Percentiles rank a stretch among this genome's conserved stretches.
Conservation (phyloP, 108 stramenopile species). For the Stephanodiscus minutulus region DNA sequence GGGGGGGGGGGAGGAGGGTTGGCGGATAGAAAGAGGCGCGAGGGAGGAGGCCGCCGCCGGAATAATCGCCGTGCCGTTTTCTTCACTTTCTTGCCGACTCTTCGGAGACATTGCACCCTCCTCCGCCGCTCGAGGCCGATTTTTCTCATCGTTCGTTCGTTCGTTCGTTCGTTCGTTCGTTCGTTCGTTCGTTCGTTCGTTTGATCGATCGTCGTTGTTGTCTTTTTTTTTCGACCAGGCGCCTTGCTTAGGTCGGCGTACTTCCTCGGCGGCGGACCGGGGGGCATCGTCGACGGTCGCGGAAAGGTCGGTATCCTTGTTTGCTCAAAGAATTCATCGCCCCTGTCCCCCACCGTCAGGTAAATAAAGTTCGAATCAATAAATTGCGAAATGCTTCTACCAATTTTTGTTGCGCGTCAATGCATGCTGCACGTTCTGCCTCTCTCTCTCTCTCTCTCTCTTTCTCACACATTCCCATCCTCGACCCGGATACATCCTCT, state of each 20-base stretch:
- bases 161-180: too few species aligned
- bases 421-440: too few species aligned
- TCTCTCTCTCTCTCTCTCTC: background rate
- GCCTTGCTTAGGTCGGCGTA: constrained; percentile 78
- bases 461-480: background rate
- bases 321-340: constrained; percentile 89
- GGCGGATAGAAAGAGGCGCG: too few species aligned
- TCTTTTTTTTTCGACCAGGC: too few species aligned
- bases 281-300: constrained; percentile 13
- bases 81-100: too few species aligned
- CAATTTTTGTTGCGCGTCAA: background rate
- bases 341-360: constrained; percentile 66
- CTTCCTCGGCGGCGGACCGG: constrained; percentile 72
- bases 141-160: background rate
- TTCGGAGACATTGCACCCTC: too few species aligned
- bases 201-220: background rate
- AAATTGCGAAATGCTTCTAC: background rate
- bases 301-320: constrained; percentile 66
- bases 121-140: too few species aligned
- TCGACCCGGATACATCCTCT: background rate
- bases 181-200: too few species aligned
- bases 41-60: too few species aligned
- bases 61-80: too few species aligned
- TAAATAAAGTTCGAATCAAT: constrained; percentile 2
- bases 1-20: too few species aligned